Evolutionary conservation across 345 rosid species (phyloP).

Genomic region (Angophora floribunda): DNA sequence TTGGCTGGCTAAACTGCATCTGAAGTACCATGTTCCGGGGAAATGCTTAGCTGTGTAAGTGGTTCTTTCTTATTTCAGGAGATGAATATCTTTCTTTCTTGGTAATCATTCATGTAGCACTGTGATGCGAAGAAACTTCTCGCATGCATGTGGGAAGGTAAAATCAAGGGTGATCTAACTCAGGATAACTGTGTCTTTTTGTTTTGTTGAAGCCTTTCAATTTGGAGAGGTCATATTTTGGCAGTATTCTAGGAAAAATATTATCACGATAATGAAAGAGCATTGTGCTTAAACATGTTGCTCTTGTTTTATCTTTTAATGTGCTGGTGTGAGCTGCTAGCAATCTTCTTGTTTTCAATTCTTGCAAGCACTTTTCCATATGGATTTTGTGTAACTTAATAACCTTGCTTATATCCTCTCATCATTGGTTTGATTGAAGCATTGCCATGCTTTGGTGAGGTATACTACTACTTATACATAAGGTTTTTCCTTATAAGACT

Average conservation of each 20-base stretch:
- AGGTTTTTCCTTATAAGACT: not conserved
- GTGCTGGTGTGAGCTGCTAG: not conserved
- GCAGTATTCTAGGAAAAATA: not conserved
- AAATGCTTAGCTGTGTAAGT: conserved; percentile 82
- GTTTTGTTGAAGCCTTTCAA: not conserved
- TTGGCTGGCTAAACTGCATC: conserved; percentile 75
- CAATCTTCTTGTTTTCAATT: not conserved
- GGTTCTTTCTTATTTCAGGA: not conserved
- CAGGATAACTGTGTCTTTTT: not conserved
- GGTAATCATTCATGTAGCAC: not conserved
- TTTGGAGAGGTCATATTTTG: not conserved
- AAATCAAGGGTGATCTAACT: not conserved
- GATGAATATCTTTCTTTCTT: not conserved
- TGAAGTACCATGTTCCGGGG: conserved; percentile 87
- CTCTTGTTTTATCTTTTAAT: not conserved
- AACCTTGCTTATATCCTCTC: not conserved
- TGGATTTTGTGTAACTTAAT: not conserved
- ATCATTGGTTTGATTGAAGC: not conserved
- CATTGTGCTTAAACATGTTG: not conserved
- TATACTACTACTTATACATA: not conserved
- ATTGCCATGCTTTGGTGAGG: not conserved
- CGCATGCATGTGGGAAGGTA: not conserved
- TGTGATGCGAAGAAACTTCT: not conserved
- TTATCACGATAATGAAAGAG: not conserved
- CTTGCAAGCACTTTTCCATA: not conserved